Evolutionary conservation across 192 early-diverging fungal species (phyloP).

Genomic region (Podila verticillata): DNA sequence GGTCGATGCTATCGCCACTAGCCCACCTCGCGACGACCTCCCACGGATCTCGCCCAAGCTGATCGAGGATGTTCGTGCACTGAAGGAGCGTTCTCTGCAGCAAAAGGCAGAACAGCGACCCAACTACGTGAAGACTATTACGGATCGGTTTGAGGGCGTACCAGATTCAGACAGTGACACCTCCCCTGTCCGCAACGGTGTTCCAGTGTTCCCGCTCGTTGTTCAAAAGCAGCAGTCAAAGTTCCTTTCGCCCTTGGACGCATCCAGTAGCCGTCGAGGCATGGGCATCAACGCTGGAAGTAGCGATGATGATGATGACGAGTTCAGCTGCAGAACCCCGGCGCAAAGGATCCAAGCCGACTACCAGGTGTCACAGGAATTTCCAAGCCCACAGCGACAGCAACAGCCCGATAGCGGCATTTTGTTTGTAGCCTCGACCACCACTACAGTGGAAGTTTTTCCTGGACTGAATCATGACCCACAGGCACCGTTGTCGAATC

Average conservation of each 20-base stretch:
- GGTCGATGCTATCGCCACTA: background rate
- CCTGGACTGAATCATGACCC: background rate
- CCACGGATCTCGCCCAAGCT: background rate
- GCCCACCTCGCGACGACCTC: background rate
- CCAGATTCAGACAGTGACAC: background rate
- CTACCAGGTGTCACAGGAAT: background rate
- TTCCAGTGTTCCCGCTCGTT: no score
- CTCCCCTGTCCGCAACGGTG: no score
- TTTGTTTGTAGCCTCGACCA: conserved; percentile 25
- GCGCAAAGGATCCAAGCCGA: background rate
- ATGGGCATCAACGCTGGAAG: conserved; percentile 5
- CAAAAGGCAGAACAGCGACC: conserved; percentile 2
- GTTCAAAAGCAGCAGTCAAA: background rate
- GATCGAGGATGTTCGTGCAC: conserved; percentile 4
- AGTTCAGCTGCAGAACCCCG: background rate
- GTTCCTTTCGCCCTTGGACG: background rate
- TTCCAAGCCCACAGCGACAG: conserved; percentile 1
- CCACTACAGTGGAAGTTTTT: conserved; percentile 23
- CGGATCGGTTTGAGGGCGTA: background rate
- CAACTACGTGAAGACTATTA: conserved; percentile 3
- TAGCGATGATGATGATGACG: conserved; percentile 5
- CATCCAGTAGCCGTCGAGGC: background rate
- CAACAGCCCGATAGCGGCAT: conserved; percentile 31
- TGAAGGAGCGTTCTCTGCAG: conserved; percentile 1
- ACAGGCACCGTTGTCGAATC: background rate